phyloP scores from a whole-genome alignment of 495 filamentous ascomycete species.

The Podospora conica region DNA sequence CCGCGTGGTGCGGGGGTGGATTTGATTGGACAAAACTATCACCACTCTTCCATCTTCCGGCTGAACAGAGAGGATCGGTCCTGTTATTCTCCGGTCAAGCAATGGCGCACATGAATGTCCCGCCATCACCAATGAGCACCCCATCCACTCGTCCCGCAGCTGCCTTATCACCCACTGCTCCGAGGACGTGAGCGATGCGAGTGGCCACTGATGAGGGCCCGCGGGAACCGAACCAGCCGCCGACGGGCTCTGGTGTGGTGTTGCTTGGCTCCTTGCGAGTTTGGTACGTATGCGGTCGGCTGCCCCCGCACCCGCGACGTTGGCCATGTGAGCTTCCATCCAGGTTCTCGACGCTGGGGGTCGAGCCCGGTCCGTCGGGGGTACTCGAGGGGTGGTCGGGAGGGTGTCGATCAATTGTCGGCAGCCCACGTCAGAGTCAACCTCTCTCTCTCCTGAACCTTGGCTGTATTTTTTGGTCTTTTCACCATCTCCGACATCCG shows the following conservation, averaged over 20 bases:
- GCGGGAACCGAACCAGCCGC: not conserved
- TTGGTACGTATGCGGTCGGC: not conserved
- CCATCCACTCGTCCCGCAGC: not conserved
- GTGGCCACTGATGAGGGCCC: not conserved
- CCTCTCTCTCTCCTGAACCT: not conserved
- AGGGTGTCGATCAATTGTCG: not conserved
- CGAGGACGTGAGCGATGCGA: not conserved
- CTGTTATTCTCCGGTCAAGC: not conserved
- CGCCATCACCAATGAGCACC: not conserved
- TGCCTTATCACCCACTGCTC: not conserved
- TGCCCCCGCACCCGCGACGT: not conserved
- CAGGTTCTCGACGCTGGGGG: not conserved
- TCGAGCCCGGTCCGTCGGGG: not conserved
- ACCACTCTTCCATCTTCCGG: not conserved
- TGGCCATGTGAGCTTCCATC: not conserved
- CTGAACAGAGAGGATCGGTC: not conserved
- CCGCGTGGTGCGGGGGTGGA: not conserved
- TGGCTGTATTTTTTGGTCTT: not conserved
- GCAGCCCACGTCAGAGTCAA: slow-evolving; percentile 1
- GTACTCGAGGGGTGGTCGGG: not conserved
- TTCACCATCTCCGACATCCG: not conserved
- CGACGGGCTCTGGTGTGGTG: not conserved
- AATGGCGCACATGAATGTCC: not conserved
- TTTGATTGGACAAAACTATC: not conserved
- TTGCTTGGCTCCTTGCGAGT: not conserved